Conservation (phyloP, 345 rosid species). For the Turnera subulata region DNA sequence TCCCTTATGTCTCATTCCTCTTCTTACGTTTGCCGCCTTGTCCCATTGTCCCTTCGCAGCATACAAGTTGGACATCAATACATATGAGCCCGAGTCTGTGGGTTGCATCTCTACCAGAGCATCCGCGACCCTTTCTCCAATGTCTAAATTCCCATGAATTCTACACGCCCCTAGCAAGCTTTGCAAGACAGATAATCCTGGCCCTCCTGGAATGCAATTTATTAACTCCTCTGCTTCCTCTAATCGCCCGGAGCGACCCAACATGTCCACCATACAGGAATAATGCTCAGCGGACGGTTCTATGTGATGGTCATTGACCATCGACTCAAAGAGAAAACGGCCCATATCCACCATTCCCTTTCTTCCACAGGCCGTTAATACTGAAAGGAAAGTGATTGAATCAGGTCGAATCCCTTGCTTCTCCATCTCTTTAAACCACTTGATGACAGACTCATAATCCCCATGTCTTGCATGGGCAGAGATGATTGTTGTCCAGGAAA, state of each 20-base stretch:
- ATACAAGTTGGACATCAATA: conserved; percentile 76
- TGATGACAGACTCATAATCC: conserved; percentile 69
- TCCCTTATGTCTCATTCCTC: conserved; percentile 63
- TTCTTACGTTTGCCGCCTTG: conserved; percentile 55
- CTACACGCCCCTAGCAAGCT: conserved; percentile 80
- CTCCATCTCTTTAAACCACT: conserved; percentile 56
- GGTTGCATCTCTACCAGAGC: conserved; percentile 62
- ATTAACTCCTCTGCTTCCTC: conserved; percentile 67
- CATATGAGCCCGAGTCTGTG: conserved; percentile 62
- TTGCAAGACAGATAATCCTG: conserved; percentile 66
- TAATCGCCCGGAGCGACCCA: conserved; percentile 76
- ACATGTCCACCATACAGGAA: conserved; percentile 89
- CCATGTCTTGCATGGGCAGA: conserved; percentile 90
- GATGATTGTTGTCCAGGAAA: conserved; percentile 84
- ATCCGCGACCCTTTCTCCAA: conserved; percentile 61
- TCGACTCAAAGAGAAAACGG: conserved; percentile 43
- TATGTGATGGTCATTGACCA: conserved; percentile 54
- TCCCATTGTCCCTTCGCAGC: conserved; percentile 86
- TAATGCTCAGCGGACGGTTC: conserved; percentile 70
- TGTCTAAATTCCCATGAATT: conserved; percentile 62
- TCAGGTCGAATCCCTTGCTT: conserved; percentile 58
- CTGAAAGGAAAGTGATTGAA: conserved; percentile 70
- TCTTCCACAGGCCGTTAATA: conserved; percentile 71
- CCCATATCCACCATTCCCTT: conserved; percentile 78
- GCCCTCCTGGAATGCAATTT: conserved; percentile 56